phyloP scores from a whole-genome alignment of 352 stramenopile species.

The Globisporangium lucens region DNA sequence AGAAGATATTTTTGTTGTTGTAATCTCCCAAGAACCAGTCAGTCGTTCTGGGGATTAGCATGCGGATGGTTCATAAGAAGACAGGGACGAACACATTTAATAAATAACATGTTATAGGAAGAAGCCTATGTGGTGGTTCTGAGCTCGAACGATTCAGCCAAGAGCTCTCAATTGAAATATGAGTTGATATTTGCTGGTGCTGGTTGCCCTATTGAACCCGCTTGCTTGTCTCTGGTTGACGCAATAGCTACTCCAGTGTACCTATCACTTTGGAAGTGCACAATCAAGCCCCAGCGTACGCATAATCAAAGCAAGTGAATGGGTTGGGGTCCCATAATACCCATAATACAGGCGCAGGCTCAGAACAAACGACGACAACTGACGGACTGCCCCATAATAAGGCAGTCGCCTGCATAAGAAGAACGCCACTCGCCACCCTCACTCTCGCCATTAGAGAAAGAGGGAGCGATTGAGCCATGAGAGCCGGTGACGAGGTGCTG shows the following conservation, averaged over 20 bases:
- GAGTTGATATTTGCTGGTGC: too few species aligned
- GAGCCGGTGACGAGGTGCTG: neutral
- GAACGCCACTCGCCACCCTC: neutral
- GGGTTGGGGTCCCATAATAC: too few species aligned
- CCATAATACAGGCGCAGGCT: too few species aligned
- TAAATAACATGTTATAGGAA: too few species aligned
- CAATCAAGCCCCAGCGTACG: neutral
- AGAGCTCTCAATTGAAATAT: too few species aligned
- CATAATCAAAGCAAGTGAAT: neutral
- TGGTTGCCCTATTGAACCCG: too few species aligned
- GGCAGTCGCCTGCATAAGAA: neutral
- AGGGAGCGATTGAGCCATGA: slow-evolving; percentile 1
- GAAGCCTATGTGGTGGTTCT: too few species aligned
- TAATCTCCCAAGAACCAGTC: neutral
- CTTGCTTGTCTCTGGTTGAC: neutral
- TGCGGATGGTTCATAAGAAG: too few species aligned
- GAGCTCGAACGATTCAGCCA: too few species aligned
- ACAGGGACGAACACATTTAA: too few species aligned
- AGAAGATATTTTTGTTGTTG: neutral
- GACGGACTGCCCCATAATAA: neutral
- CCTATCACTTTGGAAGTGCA: neutral
- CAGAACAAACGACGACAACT: neutral
- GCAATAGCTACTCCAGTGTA: neutral
- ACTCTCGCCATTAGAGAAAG: neutral
- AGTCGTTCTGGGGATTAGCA: neutral